Evolutionary conservation across 2,329 filamentous ascomycete genomes (phyloP), one percentile per base, ranked within the genome.

Genomic region (Coleophoma eucalyptorum): DNA sequence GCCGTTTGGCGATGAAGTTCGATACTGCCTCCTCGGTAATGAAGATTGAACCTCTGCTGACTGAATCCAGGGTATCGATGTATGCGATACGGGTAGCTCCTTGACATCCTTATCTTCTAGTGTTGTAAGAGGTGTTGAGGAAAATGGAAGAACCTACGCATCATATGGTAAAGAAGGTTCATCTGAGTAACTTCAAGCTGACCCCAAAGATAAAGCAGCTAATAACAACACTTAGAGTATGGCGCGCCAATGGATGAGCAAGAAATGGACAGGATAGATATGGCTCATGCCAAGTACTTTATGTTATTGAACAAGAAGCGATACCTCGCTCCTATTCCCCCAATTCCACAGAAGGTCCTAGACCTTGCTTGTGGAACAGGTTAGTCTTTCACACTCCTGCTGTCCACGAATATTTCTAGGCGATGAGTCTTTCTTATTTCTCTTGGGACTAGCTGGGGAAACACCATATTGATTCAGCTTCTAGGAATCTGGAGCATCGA

Each of bases 331-430:
- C 50, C 50, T 10, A 49, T 51, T 5, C 35, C 18, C 11, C 16
- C 11, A 13, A 35, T 46, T n/a, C 50, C 53, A 8, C 66, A 71
- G 40, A 63, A 58, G 46, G 66, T 72, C 15, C 51, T 71, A 7
- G 68, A 71, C 34, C 50, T 71, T 21, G 68, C 67, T 2, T 70
- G 68, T 7, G 68, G 68, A 11, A 71, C 68, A 6, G 66, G 67
- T 42, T 11, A 20, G 41, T 31, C 15, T 42, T 12, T 19, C 19
- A 6, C 16, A 8, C n/a, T n/a, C n/a, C 19, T n/a, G n/a, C n/a
- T n/a, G n/a, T n/a, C 49, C n/a, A 52, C 51, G 35, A 54, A 10
- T 10, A 35, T 35, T 10, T 10, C 33, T 35, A 15, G 33, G 33
- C 33, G 33, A 10, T 35, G 33, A 35, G 10, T 35, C 33, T n/a